Evolutionary conservation across 352 stramenopile species (phyloP).

Genomic region (Albugo laibachii): DNA sequence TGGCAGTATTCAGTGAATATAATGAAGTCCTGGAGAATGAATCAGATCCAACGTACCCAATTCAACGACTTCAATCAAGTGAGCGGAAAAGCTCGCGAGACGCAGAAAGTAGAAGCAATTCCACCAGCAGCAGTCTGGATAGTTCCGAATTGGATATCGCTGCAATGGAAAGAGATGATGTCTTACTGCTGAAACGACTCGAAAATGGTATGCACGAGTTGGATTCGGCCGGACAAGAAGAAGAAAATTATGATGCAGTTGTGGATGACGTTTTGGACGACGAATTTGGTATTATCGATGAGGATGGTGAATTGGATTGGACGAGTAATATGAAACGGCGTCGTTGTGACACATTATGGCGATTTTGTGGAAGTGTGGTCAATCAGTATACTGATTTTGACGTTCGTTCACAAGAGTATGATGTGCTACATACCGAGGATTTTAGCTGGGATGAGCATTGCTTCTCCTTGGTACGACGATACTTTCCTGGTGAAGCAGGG

Average conservation of each 20-base stretch:
- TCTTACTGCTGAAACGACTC: conserved; percentile 40
- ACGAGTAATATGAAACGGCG: conserved; percentile 11
- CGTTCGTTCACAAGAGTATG: conserved; percentile 56
- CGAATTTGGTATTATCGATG: conserved; percentile 33
- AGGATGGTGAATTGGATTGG: conserved; percentile 24
- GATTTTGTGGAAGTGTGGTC: conserved; percentile 62
- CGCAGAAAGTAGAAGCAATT: conserved; percentile 1
- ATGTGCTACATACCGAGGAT: conserved; percentile 72
- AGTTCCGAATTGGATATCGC: conserved; percentile 34
- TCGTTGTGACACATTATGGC: conserved; percentile 51
- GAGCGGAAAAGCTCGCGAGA: conserved; percentile 7
- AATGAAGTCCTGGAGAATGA: conserved; percentile 14
- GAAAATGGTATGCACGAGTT: conserved; percentile 21
- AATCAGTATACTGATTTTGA: conserved; percentile 74
- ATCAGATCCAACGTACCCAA: conserved; percentile 1
- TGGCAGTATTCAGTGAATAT: conserved; percentile 45
- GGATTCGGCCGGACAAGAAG: conserved; percentile 10
- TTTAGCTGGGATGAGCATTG: conserved; percentile 81
- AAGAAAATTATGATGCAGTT: conserved; percentile 9
- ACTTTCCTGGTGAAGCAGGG: conserved; percentile 59
- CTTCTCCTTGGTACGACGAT: conserved; percentile 68
- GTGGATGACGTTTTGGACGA: conserved; percentile 13
- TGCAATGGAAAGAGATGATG: conserved; percentile 52
- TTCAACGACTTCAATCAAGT: neutral
- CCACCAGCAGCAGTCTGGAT: conserved; percentile 23